Evolutionary conservation across 805 yeast species (phyloP), one percentile per base, ranked within the genome.

Genomic region (Cyberlindnera xishuangbannaensis): DNA sequence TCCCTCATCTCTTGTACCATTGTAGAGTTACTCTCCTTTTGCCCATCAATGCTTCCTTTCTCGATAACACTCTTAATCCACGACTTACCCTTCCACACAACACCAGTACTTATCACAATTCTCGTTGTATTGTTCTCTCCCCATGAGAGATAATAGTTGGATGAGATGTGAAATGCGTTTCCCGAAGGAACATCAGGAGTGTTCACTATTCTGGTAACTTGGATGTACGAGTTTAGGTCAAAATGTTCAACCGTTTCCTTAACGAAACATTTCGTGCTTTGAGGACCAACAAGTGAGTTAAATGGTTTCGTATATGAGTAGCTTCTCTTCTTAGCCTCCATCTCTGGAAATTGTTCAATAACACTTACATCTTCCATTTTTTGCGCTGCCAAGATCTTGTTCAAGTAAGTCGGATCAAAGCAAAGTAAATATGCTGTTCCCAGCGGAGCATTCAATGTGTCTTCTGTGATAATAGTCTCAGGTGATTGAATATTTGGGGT

Each of bases 111-210:
- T 13, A 79, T 71, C 21, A 63, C 63, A 14, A 83, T 33, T 16
- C 56, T 61, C 1, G 90, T 78, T 3, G 57, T 31, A 50, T 78
- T 77, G 9, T 64, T 64, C 2, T 68, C 76, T 11, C 58, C 64
- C 94, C 95, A 83, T n/a, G 71, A 66, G 6, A 82, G 47, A 49
- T 65, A 73, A 15, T 76, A 64, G 24, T 69, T 66, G 2, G 88
- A 77, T 27, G 68, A 64, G 2, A 82, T 83, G 25, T 69, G 65
- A 47, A 83, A 83, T 1, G 78, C 67, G 40, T 67, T 69, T 9
- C 95, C 95, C 48, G 88, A 82, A 1, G 99, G 98, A 7, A 92
- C 97, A 54, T 87, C 94, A 0, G 98, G 99, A 0, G 97, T 86
- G 18, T 60, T 59, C 0, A 90, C 75, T 2, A 71, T 61, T 28